A percentile compares a stretch with the other conserved stretches of the same genome.
Evolutionary conservation across 2,329 filamentous ascomycete species (phyloP).

Genomic region (Tothia fuscella): DNA sequence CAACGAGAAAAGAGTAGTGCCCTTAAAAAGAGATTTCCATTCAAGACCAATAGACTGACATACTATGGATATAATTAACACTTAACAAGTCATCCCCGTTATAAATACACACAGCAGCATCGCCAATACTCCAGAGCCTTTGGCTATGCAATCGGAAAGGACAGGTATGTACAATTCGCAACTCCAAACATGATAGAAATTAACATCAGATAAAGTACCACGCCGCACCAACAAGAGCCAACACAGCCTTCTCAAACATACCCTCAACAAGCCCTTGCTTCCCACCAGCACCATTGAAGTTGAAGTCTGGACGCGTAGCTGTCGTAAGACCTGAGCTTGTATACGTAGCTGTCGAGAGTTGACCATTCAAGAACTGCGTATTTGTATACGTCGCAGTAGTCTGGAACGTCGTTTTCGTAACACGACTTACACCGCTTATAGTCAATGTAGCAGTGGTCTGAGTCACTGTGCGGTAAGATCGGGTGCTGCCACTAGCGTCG

Average conservation of each 20-base stretch:
- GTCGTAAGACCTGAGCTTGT: background rate
- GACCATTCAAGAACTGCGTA: background rate
- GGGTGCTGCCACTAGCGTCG: background rate
- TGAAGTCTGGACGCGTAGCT: background rate
- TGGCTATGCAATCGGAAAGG: too few species aligned
- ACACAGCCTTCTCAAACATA: background rate
- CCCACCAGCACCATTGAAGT: background rate
- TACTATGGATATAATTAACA: too few species aligned
- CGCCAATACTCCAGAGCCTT: too few species aligned
- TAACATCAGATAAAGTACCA: too few species aligned
- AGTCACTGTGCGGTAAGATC: background rate
- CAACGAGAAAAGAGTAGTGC: too few species aligned
- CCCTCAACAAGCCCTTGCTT: background rate
- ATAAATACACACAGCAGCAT: too few species aligned
- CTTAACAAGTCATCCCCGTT: too few species aligned
- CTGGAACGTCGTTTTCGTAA: background rate
- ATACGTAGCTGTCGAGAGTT: background rate
- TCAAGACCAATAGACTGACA: too few species aligned
- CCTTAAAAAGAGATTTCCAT: too few species aligned
- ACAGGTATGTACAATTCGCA: too few species aligned
- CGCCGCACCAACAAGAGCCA: background rate
- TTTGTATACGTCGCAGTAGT: background rate
- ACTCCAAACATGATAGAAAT: too few species aligned
- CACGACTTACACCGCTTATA: background rate
- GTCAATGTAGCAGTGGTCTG: slow-evolving; percentile 1